A percentile compares a stretch with the other conserved stretches of the same genome.
phyloP scores from a whole-genome alignment of 2,329 filamentous ascomycete species.

The Waltergamsia citrina region DNA sequence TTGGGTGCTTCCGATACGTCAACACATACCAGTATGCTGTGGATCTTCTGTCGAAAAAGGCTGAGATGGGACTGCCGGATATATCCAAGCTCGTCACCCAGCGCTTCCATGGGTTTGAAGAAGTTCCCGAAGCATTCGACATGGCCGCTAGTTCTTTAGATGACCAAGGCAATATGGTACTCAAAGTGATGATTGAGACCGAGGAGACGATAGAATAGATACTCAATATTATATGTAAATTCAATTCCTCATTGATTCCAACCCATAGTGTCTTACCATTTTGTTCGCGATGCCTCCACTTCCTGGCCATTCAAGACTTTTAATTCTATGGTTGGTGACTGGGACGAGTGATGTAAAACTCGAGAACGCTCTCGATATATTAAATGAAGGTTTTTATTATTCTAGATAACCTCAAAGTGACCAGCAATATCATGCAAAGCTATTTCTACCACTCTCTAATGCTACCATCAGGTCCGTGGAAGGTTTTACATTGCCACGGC shows the following conservation, averaged over 20 bases:
- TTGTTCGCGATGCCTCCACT: not conserved
- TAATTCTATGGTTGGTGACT: too few relatives aligned
- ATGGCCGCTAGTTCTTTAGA: slow-evolving; percentile 8
- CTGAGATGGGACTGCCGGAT: slow-evolving; percentile 7
- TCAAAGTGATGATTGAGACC: slow-evolving; percentile 11
- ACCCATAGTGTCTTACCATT: not conserved
- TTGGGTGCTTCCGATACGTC: slow-evolving; percentile 63
- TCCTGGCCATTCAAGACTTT: too few relatives aligned
- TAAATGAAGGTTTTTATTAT: not conserved
- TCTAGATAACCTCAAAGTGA: not conserved
- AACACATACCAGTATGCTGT: slow-evolving; percentile 11
- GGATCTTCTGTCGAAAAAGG: slow-evolving; percentile 7
- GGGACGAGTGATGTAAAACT: not conserved
- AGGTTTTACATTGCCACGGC: slow-evolving; percentile 55
- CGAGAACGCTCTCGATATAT: not conserved
- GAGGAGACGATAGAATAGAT: not conserved
- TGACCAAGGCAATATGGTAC: slow-evolving; percentile 8
- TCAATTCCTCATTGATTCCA: not conserved
- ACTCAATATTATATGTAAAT: too few relatives aligned
- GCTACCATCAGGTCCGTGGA: slow-evolving; percentile 55
- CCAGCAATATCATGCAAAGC: too few relatives aligned
- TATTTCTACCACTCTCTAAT: slow-evolving; percentile 55
- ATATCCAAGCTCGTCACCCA: slow-evolving; percentile 9
- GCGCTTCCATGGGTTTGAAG: slow-evolving; percentile 7
- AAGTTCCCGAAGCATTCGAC: slow-evolving; percentile 7